phyloP scores from a whole-genome alignment of 73 alveolate species.

The Paramecium tetraurelia region DNA sequence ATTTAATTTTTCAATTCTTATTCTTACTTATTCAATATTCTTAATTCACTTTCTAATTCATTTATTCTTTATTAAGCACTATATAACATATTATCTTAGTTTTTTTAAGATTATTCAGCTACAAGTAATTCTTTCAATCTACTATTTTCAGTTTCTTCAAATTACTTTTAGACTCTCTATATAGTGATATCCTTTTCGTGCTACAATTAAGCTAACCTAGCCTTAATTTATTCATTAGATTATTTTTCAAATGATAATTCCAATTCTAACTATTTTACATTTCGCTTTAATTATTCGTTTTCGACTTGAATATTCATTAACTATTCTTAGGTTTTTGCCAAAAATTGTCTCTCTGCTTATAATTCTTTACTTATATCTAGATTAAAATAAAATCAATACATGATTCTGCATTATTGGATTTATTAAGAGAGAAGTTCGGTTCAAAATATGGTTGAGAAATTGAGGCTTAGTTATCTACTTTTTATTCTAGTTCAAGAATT shows the following conservation, averaged over 20 bases:
- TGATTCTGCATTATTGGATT: background rate
- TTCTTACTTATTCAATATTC: background rate
- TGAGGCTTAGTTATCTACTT: background rate
- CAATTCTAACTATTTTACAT: background rate
- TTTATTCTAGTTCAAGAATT: background rate
- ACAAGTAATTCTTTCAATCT: background rate
- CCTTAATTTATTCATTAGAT: background rate
- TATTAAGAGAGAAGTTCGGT: background rate
- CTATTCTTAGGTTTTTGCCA: background rate
- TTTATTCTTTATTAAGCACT: constrained; percentile 5
- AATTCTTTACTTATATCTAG: background rate
- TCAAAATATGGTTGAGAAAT: background rate
- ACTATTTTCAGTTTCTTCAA: background rate
- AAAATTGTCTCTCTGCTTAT: background rate
- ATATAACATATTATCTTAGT: background rate
- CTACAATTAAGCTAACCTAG: background rate
- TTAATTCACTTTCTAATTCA: constrained; percentile 1
- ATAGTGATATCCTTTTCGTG: background rate
- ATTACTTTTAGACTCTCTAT: background rate
- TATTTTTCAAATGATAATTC: background rate
- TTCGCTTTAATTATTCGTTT: background rate
- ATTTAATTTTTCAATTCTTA: background rate
- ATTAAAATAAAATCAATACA: background rate
- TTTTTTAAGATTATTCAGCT: background rate
- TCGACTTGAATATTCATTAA: background rate